Evolutionary conservation across 768 basidiomycete species (phyloP).

Genomic region (Suillus luteus): DNA sequence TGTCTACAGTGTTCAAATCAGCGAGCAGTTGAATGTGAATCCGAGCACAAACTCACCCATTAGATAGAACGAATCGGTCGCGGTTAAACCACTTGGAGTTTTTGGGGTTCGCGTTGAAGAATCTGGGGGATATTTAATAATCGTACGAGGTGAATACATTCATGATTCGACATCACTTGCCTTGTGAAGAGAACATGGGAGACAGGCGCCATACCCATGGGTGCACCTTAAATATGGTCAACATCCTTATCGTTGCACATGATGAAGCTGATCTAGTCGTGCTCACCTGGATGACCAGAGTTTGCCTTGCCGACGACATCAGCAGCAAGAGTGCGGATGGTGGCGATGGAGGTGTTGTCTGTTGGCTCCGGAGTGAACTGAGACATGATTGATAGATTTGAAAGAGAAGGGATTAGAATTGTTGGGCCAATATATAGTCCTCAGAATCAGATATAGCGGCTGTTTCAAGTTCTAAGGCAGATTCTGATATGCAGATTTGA

Average conservation of each 20-base stretch:
- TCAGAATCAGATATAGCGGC: not conserved
- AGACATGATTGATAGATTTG: conserved; percentile 37
- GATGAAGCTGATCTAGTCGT: not conserved
- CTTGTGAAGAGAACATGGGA: conserved; percentile 80
- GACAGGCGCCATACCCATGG: conserved; percentile 90
- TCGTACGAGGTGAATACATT: not conserved
- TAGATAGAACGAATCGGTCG: conserved; percentile 95
- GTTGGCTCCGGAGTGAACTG: conserved; percentile 37
- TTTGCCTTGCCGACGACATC: conserved; percentile 86
- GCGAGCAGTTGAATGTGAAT: conserved; percentile 10
- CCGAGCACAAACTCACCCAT: conserved; percentile 62
- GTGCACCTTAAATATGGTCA: conserved; percentile 59
- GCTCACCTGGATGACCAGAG: conserved; percentile 87
- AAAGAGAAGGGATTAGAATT: conserved; percentile 16
- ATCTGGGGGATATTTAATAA: conserved; percentile 42
- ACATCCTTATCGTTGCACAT: conserved; percentile 13
- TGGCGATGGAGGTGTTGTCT: conserved; percentile 65
- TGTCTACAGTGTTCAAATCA: conserved; percentile 47
- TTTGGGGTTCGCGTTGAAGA: conserved; percentile 87
- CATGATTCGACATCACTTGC: conserved; percentile 36
- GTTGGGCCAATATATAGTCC: conserved; percentile 9
- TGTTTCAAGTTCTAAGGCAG: conserved; percentile 2
- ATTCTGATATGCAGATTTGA: not conserved
- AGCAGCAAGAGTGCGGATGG: conserved; percentile 75
- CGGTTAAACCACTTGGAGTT: conserved; percentile 94